phyloP scores from a whole-genome alignment of 106 monocot species.

The Platanthera zijinensis region DNA sequence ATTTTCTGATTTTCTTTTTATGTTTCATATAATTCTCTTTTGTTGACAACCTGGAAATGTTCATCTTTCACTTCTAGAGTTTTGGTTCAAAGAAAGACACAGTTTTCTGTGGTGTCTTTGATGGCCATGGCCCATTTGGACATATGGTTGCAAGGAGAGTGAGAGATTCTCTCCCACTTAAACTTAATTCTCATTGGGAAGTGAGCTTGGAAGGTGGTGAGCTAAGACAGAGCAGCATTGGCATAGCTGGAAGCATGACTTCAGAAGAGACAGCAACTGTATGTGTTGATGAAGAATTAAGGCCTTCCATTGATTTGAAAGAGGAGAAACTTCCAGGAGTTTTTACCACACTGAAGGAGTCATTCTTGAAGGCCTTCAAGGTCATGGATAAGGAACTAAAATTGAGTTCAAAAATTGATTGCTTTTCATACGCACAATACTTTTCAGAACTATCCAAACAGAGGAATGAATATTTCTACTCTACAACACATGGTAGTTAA shows the following conservation, averaged over 20 bases:
- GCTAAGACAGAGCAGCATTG: conserved; percentile 23
- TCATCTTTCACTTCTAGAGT: conserved; percentile 33
- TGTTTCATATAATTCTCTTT: background rate
- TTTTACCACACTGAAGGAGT: conserved; percentile 49
- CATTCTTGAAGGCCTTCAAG: conserved; percentile 79
- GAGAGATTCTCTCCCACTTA: conserved; percentile 87
- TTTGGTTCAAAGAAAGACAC: conserved; percentile 48
- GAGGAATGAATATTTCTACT: too few relatives aligned
- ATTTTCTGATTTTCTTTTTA: background rate
- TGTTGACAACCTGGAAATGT: background rate
- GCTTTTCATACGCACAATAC: too few relatives aligned
- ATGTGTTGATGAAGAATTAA: conserved; percentile 7
- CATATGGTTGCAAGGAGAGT: conserved; percentile 86
- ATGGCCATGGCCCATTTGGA: conserved; percentile 89
- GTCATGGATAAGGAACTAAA: conserved; percentile 92
- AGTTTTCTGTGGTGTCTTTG: conserved; percentile 91
- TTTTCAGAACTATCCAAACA: too few relatives aligned
- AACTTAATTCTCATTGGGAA: conserved; percentile 50
- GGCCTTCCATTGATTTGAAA: conserved; percentile 4
- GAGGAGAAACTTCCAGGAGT: conserved; percentile 68
- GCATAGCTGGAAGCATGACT: conserved; percentile 28
- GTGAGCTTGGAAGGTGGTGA: conserved; percentile 11
- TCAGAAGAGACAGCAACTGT: conserved; percentile 45
- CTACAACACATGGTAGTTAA: too few relatives aligned
- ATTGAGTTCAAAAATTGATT: conserved; percentile 62